These are phyloP conservation scores for Ascochyta koolunga DNA, from an alignment of 2,329 filamentous ascomycete genomes.

Conservation along the genomic window DNA sequence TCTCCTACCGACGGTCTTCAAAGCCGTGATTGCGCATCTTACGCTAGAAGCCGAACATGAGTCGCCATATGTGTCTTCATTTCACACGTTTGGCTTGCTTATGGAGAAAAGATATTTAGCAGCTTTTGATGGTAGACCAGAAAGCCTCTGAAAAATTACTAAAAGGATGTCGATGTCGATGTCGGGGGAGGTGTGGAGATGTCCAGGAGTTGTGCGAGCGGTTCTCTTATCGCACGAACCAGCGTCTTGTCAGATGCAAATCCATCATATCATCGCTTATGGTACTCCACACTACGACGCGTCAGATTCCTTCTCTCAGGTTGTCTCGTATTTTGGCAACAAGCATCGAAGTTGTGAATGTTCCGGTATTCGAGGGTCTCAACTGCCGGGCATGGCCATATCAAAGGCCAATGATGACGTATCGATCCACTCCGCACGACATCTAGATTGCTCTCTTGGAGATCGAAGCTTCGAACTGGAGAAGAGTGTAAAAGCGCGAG, in stretches of 20 bases:
- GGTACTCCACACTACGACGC: not conserved
- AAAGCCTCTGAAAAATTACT: too few relatives aligned
- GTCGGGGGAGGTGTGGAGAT: too few relatives aligned
- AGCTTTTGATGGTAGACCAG: too few relatives aligned
- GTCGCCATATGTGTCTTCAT: too few relatives aligned
- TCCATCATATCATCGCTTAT: not conserved
- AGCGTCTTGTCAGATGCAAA: not conserved
- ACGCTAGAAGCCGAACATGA: too few relatives aligned
- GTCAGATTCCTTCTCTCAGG: not conserved
- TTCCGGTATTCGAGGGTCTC: not conserved
- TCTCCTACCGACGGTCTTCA: too few relatives aligned
- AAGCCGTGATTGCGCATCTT: too few relatives aligned
- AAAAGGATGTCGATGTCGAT: too few relatives aligned
- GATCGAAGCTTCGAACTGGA: not conserved
- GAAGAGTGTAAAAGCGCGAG: not conserved
- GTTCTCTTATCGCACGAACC: not conserved
- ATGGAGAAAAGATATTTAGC: too few relatives aligned
- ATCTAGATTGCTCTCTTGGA: not conserved
- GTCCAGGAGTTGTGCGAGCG: not conserved
- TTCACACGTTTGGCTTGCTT: too few relatives aligned
- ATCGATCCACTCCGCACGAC: slow-evolving; percentile 3
- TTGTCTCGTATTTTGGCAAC: not conserved
- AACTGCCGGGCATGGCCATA: slow-evolving; percentile 5
- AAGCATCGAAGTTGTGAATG: not conserved
- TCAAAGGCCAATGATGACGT: slow-evolving; percentile 7